Evolutionary conservation across 352 stramenopile genomes (phyloP).

Genomic region (Globisporangium cederbergense): DNA sequence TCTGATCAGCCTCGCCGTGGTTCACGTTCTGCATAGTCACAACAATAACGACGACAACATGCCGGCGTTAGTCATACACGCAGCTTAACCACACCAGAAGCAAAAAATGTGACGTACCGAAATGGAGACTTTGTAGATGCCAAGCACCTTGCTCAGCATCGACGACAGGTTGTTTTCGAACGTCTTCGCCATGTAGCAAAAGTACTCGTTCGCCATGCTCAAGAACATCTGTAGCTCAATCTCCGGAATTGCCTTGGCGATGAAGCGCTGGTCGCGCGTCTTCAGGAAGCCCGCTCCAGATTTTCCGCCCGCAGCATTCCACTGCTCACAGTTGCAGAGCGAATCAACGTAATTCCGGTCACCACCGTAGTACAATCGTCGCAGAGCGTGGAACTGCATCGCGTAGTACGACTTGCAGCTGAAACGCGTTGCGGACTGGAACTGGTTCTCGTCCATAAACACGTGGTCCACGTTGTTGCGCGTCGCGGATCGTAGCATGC

Average conservation of each 20-base stretch:
- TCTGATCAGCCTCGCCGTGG: slow-evolving; percentile 61
- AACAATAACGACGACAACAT: background rate
- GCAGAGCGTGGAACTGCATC: slow-evolving; percentile 86
- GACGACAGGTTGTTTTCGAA: slow-evolving; percentile 84
- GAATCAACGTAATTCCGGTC: slow-evolving; percentile 87
- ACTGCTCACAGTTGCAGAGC: slow-evolving; percentile 83
- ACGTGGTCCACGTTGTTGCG: slow-evolving; percentile 84
- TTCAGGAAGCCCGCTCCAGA: slow-evolving; percentile 84
- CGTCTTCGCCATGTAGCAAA: slow-evolving; percentile 86
- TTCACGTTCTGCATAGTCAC: slow-evolving; percentile 12
- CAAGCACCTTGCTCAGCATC: slow-evolving; percentile 86
- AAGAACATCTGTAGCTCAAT: slow-evolving; percentile 89
- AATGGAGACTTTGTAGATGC: slow-evolving; percentile 85
- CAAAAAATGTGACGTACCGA: slow-evolving; percentile 25
- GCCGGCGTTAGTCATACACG: background rate
- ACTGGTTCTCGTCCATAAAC: slow-evolving; percentile 86
- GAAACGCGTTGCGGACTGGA: slow-evolving; percentile 76
- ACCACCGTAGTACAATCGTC: slow-evolving; percentile 79
- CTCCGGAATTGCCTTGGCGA: slow-evolving; percentile 83
- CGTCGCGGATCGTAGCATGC: slow-evolving; percentile 56
- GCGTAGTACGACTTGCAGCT: slow-evolving; percentile 88
- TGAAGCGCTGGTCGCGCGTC: slow-evolving; percentile 84
- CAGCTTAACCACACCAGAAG: background rate
- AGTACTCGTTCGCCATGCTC: slow-evolving; percentile 88
- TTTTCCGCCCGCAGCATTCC: slow-evolving; percentile 83